phyloP scores from a whole-genome alignment of 1,139 yeast genomes.

The Zhuliangozyma blackwelliae region DNA sequence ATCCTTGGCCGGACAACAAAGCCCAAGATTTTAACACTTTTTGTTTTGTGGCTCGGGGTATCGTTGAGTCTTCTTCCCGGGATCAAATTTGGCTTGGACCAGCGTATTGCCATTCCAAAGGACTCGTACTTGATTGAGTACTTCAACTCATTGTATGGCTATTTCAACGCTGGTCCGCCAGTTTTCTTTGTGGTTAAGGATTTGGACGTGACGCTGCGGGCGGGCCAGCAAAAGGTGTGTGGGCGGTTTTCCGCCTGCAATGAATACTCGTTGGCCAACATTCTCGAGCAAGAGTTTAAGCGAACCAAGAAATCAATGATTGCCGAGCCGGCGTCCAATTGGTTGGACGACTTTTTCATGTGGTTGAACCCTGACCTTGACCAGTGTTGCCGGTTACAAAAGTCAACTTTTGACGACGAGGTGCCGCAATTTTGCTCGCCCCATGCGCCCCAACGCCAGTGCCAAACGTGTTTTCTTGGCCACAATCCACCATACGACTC shows the following conservation, averaged over 20 bases:
- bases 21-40: constrained; percentile 48
- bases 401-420: constrained; percentile 16
- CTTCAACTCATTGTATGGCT: constrained; percentile 69
- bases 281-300: constrained; percentile 82
- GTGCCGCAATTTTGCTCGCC: constrained; percentile 60
- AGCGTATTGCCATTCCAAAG: constrained; percentile 78
- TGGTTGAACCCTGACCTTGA: constrained; percentile 86
- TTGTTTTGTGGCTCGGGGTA: constrained; percentile 59
- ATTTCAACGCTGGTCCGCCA: constrained; percentile 88
- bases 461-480: constrained; percentile 64
- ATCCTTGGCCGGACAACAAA: constrained; percentile 46
- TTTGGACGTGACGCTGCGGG: constrained; percentile 56
- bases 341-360: constrained; percentile 87
- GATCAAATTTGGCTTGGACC: constrained; percentile 79
- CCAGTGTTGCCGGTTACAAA: constrained; percentile 75
- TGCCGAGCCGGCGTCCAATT: constrained; percentile 78
- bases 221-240: constrained; percentile 69
- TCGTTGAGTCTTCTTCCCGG: constrained; percentile 68
- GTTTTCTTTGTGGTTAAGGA: constrained; percentile 74
- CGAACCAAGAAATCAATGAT: constrained; percentile 62
- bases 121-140: constrained; percentile 79
- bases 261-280: constrained; percentile 70
- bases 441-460: constrained; percentile 62
- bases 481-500: constrained; percentile 61
- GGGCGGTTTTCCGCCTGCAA: constrained; percentile 86